These are phyloP conservation scores for Oryza meridionalis DNA, from an alignment of 176 grass and related monocot genomes.

Conservation along the genomic window DNA sequence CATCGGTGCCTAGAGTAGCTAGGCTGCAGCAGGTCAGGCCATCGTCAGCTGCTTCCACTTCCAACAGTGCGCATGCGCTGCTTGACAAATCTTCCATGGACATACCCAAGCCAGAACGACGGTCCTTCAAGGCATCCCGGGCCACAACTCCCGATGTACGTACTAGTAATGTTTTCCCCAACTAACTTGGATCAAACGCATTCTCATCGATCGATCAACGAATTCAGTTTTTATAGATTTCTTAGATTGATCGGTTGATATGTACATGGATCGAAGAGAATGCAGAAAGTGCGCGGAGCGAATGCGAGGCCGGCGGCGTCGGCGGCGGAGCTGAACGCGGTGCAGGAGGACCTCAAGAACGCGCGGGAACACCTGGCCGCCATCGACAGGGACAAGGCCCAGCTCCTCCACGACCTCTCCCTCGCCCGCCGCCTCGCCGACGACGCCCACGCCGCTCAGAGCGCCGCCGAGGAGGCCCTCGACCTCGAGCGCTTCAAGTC, in stretches of 20 bases:
- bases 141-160: slow-evolving; percentile 23
- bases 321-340: slow-evolving; percentile 43
- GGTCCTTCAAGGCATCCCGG: slow-evolving; percentile 47
- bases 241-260: not conserved
- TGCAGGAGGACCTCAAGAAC: slow-evolving; percentile 68
- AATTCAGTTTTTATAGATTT: not conserved
- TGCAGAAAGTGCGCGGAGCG: slow-evolving; percentile 47
- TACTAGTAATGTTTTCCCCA: not conserved
- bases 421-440: slow-evolving; percentile 45
- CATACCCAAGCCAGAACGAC: slow-evolving; percentile 47
- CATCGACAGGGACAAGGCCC: slow-evolving; percentile 57
- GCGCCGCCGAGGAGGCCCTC: slow-evolving; percentile 63
- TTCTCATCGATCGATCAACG: not conserved
- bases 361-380: slow-evolving; percentile 51
- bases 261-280: not conserved
- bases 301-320: slow-evolving; percentile 48
- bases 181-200: not conserved
- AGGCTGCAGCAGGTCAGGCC: slow-evolving; percentile 47
- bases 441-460: slow-evolving; percentile 47
- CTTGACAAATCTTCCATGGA: slow-evolving; percentile 55
- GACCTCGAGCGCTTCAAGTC: slow-evolving; percentile 77
- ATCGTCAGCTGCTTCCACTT: not conserved
- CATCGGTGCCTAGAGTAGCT: slow-evolving; percentile 51
- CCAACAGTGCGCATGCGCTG: slow-evolving; percentile 15
- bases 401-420: slow-evolving; percentile 54